Evolutionary conservation across 345 rosid genomes (phyloP).

Genomic region (Sapria himalayana): DNA sequence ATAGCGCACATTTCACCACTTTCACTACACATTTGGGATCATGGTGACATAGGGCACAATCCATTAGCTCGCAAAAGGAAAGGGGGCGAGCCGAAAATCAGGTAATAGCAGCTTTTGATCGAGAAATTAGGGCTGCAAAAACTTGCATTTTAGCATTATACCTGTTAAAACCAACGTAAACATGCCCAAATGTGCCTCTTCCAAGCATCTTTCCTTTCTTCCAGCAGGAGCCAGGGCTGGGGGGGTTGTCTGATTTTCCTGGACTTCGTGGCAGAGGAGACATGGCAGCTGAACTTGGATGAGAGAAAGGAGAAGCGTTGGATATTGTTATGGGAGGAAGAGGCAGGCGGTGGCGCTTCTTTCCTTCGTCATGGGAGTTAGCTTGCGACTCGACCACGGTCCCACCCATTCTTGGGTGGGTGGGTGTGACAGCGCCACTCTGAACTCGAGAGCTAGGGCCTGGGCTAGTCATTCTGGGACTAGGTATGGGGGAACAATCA

Average conservation of each 20-base stretch:
- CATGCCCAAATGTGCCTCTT: constrained; percentile 73
- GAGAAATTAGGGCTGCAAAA: background rate
- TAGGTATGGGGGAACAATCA: constrained; percentile 84
- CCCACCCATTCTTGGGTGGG: constrained; percentile 84
- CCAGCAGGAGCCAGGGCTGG: constrained; percentile 45
- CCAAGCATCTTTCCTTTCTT: constrained; percentile 60
- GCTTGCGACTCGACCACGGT: constrained; percentile 41
- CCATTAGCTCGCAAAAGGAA: background rate
- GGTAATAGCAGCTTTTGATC: background rate
- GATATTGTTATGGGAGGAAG: constrained; percentile 66
- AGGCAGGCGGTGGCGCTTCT: constrained; percentile 75
- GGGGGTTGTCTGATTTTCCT: constrained; percentile 56
- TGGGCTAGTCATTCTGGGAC: constrained; percentile 94
- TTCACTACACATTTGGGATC: constrained; percentile 25
- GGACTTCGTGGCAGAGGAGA: constrained; percentile 97
- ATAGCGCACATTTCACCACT: constrained; percentile 55
- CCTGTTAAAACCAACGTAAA: constrained; percentile 63
- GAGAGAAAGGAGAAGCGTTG: constrained; percentile 63
- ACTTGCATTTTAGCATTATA: constrained; percentile 6
- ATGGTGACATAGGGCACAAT: constrained; percentile 3
- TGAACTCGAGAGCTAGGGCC: constrained; percentile 95
- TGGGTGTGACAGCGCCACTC: constrained; percentile 95
- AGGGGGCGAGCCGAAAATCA: too few relatives aligned
- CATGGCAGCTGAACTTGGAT: constrained; percentile 65
- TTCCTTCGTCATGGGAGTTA: constrained; percentile 59